Percentiles rank a stretch among this genome's conserved stretches.
Conservation (phyloP, 257 asterid species). For the Leptodermis oblonga region DNA sequence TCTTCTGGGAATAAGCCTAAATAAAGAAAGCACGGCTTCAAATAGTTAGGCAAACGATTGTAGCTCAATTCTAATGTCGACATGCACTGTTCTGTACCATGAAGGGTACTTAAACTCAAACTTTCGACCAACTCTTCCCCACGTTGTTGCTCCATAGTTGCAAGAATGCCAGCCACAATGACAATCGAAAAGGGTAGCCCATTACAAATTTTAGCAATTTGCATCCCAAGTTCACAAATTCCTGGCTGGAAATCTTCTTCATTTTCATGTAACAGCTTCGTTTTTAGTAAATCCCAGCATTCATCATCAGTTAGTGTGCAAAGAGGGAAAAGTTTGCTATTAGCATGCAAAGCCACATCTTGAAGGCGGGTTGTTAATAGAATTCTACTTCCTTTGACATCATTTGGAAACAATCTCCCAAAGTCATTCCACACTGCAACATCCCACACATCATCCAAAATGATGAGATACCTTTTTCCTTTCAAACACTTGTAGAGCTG, state of each 20-base stretch:
- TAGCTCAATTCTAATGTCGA: conserved; percentile 20
- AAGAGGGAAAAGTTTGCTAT: neutral
- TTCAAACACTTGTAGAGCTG: conserved; percentile 1
- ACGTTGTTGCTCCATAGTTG: neutral
- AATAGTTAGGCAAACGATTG: conserved; percentile 15
- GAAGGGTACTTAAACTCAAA: neutral
- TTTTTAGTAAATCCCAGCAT: conserved; percentile 11
- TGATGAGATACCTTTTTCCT: conserved; percentile 10
- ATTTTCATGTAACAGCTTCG: conserved; percentile 8
- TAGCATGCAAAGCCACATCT: neutral
- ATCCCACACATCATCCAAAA: conserved; percentile 22
- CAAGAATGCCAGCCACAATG: conserved; percentile 21
- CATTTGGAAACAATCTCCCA: conserved; percentile 7
- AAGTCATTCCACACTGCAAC: conserved; percentile 1
- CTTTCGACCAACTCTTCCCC: conserved; percentile 5
- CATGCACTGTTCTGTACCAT: neutral
- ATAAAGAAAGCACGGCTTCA: conserved; percentile 24
- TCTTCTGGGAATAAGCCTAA: conserved; percentile 24
- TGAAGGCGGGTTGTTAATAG: neutral
- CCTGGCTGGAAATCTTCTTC: conserved; percentile 11
- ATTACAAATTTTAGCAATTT: conserved; percentile 14
- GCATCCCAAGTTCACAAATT: neutral
- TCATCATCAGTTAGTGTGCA: conserved; percentile 1
- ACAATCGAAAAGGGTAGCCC: conserved; percentile 20
- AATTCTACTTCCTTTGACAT: conserved; percentile 6